Evolutionary conservation across 441 rosid genomes (phyloP).

Genomic region (Capsella rubella): DNA sequence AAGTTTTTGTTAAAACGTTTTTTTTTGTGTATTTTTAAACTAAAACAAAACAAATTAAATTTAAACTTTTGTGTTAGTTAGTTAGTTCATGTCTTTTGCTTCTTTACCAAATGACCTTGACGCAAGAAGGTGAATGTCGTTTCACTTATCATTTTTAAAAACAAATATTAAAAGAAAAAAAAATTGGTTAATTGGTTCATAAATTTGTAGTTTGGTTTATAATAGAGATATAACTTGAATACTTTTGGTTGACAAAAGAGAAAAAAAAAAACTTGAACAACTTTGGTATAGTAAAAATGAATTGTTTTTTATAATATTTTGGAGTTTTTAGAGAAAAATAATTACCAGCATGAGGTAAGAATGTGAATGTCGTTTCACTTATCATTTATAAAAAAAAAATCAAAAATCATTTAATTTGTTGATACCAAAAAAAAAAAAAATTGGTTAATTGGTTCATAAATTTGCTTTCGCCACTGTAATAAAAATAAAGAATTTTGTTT

Average conservation of each 20-base stretch:
- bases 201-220: not conserved
- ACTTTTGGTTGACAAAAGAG: no score
- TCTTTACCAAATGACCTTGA: not conserved
- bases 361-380: not conserved
- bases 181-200: not conserved
- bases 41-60: not conserved
- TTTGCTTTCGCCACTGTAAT: not conserved
- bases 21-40: not conserved
- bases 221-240: no score
- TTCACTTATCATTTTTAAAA: not conserved
- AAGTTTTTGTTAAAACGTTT: not conserved
- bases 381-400: not conserved
- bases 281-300: no score
- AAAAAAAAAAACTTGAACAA: no score
- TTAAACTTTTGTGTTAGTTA: not conserved
- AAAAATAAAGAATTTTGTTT: not conserved
- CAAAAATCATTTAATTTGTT: not conserved
- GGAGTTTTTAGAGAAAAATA: no score
- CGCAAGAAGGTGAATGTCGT: not conserved
- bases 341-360: not conserved
- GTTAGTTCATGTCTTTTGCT: slow-evolving; percentile 1
- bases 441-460: not conserved
- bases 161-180: not conserved
- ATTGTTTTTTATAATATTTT: no score
- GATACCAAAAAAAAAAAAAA: not conserved